phyloP scores from a whole-genome alignment of 129 eudicot species.

The Dittrichia graveolens region DNA sequence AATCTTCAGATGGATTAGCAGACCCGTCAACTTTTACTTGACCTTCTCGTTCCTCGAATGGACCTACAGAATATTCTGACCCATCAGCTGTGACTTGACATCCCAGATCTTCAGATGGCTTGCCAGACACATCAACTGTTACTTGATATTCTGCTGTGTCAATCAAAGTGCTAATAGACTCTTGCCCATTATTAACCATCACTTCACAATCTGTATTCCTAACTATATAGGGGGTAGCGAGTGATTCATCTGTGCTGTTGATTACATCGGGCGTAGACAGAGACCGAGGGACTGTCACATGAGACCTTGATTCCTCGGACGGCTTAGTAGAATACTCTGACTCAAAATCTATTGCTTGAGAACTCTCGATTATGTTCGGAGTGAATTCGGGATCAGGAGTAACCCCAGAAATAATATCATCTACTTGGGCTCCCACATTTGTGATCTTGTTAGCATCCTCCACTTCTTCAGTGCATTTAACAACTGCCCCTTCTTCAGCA shows the following conservation, averaged over 20 bases:
- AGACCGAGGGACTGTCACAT: constrained; percentile 17
- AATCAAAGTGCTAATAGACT: constrained; percentile 19
- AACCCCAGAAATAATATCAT: constrained; percentile 21
- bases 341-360: constrained; percentile 3
- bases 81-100: constrained; percentile 21
- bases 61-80: constrained; percentile 27
- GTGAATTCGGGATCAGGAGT: constrained; percentile 20
- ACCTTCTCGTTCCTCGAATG: constrained; percentile 24
- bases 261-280: constrained; percentile 16
- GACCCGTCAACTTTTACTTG: constrained; percentile 23
- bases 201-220: constrained; percentile 21
- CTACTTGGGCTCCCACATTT: constrained; percentile 12
- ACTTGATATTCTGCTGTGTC: constrained; percentile 24
- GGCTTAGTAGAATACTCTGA: not conserved
- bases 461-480: constrained; percentile 18
- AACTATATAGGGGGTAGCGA: constrained; percentile 20
- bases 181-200: constrained; percentile 19
- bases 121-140: constrained; percentile 25
- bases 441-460: constrained; percentile 5
- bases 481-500: constrained; percentile 19
- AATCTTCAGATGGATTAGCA: constrained; percentile 33
- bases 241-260: constrained; percentile 17
- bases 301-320: constrained; percentile 10
- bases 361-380: constrained; percentile 17
- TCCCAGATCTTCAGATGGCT: constrained; percentile 29